Evolutionary conservation across 2,329 filamentous ascomycete species (phyloP), one percentile per base, ranked within the genome.

Genomic region (Tolypocladium album): DNA sequence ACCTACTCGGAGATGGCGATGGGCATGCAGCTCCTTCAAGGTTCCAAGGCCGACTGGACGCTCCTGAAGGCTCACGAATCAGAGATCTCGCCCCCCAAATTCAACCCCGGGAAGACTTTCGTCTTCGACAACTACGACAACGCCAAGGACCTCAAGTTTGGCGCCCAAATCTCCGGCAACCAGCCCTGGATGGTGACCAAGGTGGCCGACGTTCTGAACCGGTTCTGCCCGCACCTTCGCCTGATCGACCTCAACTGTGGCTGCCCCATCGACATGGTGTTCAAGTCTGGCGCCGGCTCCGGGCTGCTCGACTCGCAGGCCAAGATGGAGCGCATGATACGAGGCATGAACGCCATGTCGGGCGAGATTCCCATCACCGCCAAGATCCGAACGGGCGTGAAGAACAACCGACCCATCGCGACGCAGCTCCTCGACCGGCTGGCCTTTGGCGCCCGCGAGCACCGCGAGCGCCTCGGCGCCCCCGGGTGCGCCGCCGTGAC

Each of bases 1-100:
- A 99, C 94, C 0, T 99, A 96, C 78, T 97, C 93, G 0, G 94
- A 99, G 75, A 99, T 99, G 94, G 94, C 93, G 4, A 89, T 99
- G 83, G 87, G 90, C 36, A 78, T 96, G 73, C 92, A 93, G 12
- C 76, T 99, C 50, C 82, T 99, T 7, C 92, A 97, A 73, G 94
- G 94, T 42, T 85, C 89, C 64, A 95, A 93, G 75, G 82, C 87
- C 1, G 94, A 99, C 76, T 99, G 94, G 94, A 92, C 94, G 24
- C 79, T 99, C 59, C 85, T 97, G 81, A 95, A 94, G 74, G 90
- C 90, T 3, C 94, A 99, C 70, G 86, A 92, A 71, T 89, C 87
- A 8, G 94, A 99, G 74, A 79, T 88, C 22, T 74, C 77, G 27
- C 84, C 91, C 31, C 93, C 93, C 22, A 83, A 81, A 42, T 87